phyloP scores from a whole-genome alignment of 2,329 filamentous ascomycete genomes.

The Hymenotorrendiella dingleyae region DNA sequence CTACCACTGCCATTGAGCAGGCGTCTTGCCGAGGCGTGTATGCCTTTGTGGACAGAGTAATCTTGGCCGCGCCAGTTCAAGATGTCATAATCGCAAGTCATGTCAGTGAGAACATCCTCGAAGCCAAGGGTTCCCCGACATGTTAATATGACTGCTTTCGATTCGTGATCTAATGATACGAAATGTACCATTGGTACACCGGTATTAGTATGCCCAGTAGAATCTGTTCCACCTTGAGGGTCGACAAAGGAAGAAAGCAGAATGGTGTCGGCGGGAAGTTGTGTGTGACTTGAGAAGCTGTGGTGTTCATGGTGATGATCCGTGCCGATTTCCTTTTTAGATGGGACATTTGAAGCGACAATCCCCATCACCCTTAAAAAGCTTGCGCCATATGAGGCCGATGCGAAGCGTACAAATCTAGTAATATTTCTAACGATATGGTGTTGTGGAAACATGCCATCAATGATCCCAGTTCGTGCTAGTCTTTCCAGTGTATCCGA shows the following conservation, averaged over 20 bases:
- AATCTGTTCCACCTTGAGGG: constrained; percentile 46
- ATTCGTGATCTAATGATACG: constrained; percentile 50
- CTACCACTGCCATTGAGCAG: constrained; percentile 44
- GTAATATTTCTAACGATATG: constrained; percentile 58
- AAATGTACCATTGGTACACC: constrained; percentile 52
- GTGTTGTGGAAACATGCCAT: constrained; percentile 52
- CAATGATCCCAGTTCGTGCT: constrained; percentile 44
- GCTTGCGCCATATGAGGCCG: constrained; percentile 58
- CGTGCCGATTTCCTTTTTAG: constrained; percentile 30
- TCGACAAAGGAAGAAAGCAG: constrained; percentile 50
- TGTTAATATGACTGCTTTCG: constrained; percentile 49
- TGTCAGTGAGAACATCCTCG: constrained; percentile 50
- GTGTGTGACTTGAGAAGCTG: constrained; percentile 58
- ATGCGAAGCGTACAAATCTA: constrained; percentile 61
- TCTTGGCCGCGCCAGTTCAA: constrained; percentile 41
- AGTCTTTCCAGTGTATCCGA: constrained; percentile 23
- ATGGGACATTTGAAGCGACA: constrained; percentile 43
- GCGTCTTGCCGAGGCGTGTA: constrained; percentile 47
- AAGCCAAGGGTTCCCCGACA: constrained; percentile 51
- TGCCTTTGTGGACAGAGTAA: constrained; percentile 52
- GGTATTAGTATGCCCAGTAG: constrained; percentile 42
- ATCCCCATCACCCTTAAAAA: constrained; percentile 61
- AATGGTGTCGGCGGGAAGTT: constrained; percentile 50
- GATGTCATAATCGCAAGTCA: constrained; percentile 52
- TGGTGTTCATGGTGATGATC: constrained; percentile 51